Base-by-base conservation (phyloP, 108 stramenopile species). In the Tribonema minus region DNA sequence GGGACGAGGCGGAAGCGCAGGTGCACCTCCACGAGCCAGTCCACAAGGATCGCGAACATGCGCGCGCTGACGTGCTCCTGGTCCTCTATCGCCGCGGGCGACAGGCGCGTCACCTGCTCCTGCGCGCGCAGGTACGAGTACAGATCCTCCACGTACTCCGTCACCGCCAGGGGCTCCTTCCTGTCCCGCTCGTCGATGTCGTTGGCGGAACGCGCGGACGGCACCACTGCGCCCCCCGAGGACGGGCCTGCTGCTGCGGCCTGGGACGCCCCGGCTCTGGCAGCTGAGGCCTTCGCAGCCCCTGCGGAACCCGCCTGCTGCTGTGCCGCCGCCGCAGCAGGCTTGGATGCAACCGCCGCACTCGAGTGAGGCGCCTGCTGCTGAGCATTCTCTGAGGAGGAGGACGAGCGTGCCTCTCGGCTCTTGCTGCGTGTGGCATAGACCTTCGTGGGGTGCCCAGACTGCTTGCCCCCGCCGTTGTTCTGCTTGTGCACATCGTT, bases 1-100 rank as follows among this genome's bases (percentile, higher is more conserved):
- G 94, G 95, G 68, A 93, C 90, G 41, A 96, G 92, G 76, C 93
- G 93, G 87, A 99, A 98, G 90, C 96, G 98, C 71, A 92, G 74
- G 86, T 99, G 97, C 3, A 99, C 96, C 84, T 96, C 95, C 20
- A 97, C 93, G 58, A 99, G 89, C 98, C 98, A 99, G 83, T 98
- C 96, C 36, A 98, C 87, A 76, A 99, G 88, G 68, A 98, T 95
- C 61, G 92, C 86, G 68, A 97, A 89, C 99, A 99, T 98, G 66
- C 87, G 89, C 40, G 88, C 90, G 74, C 96, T 98, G 72, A 99
- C 90, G 80, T 90, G 87, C 27, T 82, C 64, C 82, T 98, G 97
- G 39, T 81, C 65, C 12, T 84, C 74, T 92, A 97, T 96, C 86
- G 95, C 97, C n/a, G 62, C 69, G 39, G 60, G 65, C 38, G 91